Conservation (phyloP, 176 grass and related monocot species). For the Phoenix dactylifera region DNA sequence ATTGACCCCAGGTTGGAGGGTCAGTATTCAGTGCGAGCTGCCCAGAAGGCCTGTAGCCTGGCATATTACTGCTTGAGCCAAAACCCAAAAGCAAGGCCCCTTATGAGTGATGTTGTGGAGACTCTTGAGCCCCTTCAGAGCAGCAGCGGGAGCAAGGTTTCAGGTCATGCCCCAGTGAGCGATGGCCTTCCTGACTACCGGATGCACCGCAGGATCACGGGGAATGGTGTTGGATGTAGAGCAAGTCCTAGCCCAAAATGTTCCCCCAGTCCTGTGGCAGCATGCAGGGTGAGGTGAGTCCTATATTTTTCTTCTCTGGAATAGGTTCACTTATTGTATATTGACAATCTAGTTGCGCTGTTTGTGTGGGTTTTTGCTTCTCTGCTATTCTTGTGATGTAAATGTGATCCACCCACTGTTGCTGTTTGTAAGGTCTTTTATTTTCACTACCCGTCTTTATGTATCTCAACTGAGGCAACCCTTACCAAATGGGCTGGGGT, state of each 20-base stretch:
- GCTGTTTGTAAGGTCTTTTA: not conserved
- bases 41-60: conserved; percentile 90
- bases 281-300: conserved; percentile 77
- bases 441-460: not conserved
- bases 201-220: conserved; percentile 31
- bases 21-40: conserved; percentile 62
- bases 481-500: conserved; percentile 2
- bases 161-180: conserved; percentile 19
- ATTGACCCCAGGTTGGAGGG: conserved; percentile 65
- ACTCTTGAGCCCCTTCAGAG: conserved; percentile 76
- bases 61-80: conserved; percentile 95
- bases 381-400: not conserved
- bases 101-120: conserved; percentile 90
- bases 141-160: conserved; percentile 23
- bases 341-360: not conserved
- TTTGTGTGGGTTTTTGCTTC: conserved; percentile 10
- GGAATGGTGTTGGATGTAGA: conserved; percentile 55
- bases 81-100: conserved; percentile 86
- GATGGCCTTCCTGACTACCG: conserved; percentile 43
- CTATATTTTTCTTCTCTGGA: not conserved
- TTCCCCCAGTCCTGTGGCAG: conserved; percentile 43
- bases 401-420: not conserved
- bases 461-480: conserved; percentile 6
- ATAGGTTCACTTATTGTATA: conserved; percentile 4
- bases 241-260: conserved; percentile 61